Base-by-base conservation (phyloP, 1,139 yeast genomes). In the Kluyveromyces sp. region DNA sequence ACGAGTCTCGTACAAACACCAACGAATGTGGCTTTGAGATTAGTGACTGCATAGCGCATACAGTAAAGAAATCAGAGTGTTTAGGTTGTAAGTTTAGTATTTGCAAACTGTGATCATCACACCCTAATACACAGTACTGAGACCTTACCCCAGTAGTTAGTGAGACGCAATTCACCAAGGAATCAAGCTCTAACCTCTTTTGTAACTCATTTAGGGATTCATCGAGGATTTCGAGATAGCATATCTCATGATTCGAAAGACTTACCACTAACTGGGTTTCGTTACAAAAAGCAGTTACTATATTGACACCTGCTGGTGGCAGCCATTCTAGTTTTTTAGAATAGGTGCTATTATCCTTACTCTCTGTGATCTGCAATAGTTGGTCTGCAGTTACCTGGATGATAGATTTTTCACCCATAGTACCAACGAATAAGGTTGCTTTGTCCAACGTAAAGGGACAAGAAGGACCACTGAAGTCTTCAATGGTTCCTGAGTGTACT, bases 381-480 rank as follows among this genome's bases (percentile, higher is more conserved):
- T 94, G 96, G 52, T 78, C 74, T 0, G 79, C 57, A 60, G 86
- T 84, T 1, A 90, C 73, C 60, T 92, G 98, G 3, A 83, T 75
- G 0, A 89, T 64, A 0, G 94, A 78, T 7, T 66, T 60, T 2
- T 57, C 57, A 0, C 95, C 95, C 45, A 90, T 73, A 57, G 83
- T 89, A 46, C 79, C 82, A 0, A 87, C 82, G 1, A 77, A 78
- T 3, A 90, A 57, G 0, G 97, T 88, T 34, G 78, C 80, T 34
- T 75, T 71, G 1, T 72, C 58, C 1, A 75, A 65, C 28, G 87
- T 72, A 39, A 63, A 61, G 3, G 57, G 53, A 33, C 51, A 47
- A 53, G 83, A 89, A 3, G 87, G 88, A 1, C 78, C 81, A 50
- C 85, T 76, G 26, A 92, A 67, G 1, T 89, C 86, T 46, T 86